Conservation (phyloP, 2,329 filamentous ascomycete genomes). For the Colletotrichum caudatum region DNA sequence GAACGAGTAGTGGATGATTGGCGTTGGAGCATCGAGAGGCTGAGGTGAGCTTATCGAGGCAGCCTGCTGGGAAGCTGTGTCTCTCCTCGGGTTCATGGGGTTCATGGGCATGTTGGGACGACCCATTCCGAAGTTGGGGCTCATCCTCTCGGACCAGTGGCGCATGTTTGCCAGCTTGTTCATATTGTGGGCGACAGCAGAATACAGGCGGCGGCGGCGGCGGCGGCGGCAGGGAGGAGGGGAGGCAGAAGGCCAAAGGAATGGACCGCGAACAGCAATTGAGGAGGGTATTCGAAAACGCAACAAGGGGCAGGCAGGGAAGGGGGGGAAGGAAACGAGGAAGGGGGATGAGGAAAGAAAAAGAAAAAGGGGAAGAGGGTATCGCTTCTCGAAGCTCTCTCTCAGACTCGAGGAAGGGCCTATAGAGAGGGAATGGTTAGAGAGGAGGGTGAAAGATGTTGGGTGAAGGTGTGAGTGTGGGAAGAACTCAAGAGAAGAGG, state of each 20-base stretch:
- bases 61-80: slow-evolving; percentile 63
- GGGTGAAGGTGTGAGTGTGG: slow-evolving; percentile 32
- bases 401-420: slow-evolving; percentile 38
- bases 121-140: slow-evolving; percentile 75
- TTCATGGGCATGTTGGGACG: slow-evolving; percentile 68
- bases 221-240: slow-evolving; percentile 49
- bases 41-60: slow-evolving; percentile 75
- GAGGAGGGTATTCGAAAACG: slow-evolving; percentile 40
- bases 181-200: slow-evolving; percentile 61
- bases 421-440: slow-evolving; percentile 38
- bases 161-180: slow-evolving; percentile 79
- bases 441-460: slow-evolving; percentile 15
- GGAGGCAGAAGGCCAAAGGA: slow-evolving; percentile 34
- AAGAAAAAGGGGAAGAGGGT: slow-evolving; percentile 44
- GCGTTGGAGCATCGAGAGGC: slow-evolving; percentile 69
- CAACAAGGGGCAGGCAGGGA: slow-evolving; percentile 42
- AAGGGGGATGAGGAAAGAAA: slow-evolving; percentile 42
- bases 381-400: slow-evolving; percentile 38
- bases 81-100: slow-evolving; percentile 68
- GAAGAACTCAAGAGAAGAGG: slow-evolving; percentile 41
- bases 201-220: slow-evolving; percentile 47
- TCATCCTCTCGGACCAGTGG: slow-evolving; percentile 79
- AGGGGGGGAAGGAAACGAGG: slow-evolving; percentile 40
- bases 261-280: slow-evolving; percentile 35
- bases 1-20: slow-evolving; percentile 90